Percentiles rank a stretch among this genome's conserved stretches.
These are phyloP conservation scores for Haplosporangium gracile DNA, from an alignment of 192 early-diverging fungal species.

Conservation along the genomic window DNA sequence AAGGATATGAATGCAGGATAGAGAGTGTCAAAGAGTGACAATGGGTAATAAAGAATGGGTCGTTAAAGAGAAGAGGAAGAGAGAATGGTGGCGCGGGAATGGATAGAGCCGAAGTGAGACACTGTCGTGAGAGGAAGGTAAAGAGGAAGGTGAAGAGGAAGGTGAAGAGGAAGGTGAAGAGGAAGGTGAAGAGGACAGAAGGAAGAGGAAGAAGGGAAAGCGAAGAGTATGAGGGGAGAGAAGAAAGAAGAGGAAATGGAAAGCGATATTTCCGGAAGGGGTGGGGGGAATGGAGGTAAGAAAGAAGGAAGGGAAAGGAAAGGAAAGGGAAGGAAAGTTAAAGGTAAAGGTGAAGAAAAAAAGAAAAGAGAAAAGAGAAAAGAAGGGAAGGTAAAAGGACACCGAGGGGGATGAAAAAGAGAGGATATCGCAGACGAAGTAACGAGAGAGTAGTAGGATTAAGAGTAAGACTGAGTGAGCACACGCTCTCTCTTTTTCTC, in stretches of 20 bases:
- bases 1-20: no score
- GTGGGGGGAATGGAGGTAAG: background rate
- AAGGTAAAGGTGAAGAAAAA: background rate
- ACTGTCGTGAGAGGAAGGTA: background rate
- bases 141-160: no score
- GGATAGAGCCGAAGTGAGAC: background rate
- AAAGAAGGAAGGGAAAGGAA: background rate
- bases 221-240: background rate
- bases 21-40: background rate
- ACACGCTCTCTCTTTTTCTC: background rate
- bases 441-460: no score
- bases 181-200: background rate
- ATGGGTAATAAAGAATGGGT: constrained; percentile 6
- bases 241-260: background rate
- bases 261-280: constrained; percentile 10
- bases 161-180: background rate
- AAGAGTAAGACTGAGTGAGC: no score
- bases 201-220: background rate
- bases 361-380: background rate
- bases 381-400: background rate
- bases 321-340: no score
- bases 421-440: no score
- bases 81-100: background rate
- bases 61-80: constrained; percentile 4
- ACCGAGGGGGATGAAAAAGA: background rate